These are phyloP conservation scores for Halophytophthora polymorphica DNA, from an alignment of 352 stramenopile genomes.

Conservation along the genomic window DNA sequence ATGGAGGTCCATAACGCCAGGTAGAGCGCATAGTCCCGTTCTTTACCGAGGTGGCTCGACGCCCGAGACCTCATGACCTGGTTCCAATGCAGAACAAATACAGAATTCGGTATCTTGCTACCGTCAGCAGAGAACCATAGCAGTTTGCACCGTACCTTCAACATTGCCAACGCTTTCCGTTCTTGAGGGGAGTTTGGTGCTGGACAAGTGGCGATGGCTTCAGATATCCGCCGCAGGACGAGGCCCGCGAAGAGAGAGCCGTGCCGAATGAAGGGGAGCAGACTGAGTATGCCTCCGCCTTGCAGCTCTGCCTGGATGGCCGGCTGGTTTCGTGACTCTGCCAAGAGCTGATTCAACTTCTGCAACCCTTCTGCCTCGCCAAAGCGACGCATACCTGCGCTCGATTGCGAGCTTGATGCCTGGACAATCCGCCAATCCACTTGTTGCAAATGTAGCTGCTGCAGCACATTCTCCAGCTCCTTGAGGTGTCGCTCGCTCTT, in stretches of 20 bases:
- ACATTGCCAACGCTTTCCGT: conserved; percentile 54
- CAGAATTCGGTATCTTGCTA: neutral
- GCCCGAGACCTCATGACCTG: conserved; percentile 71
- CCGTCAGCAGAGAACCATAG: neutral
- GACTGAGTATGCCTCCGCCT: conserved; percentile 58
- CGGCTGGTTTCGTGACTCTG: conserved; percentile 33
- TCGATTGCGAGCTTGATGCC: conserved; percentile 36
- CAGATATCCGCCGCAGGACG: conserved; percentile 42
- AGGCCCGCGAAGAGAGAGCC: conserved; percentile 56
- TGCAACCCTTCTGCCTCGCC: conserved; percentile 49
- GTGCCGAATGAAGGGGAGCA: conserved; percentile 77
- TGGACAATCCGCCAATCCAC: conserved; percentile 48
- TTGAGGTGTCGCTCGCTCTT: conserved; percentile 10
- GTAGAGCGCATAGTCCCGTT: conserved; percentile 69
- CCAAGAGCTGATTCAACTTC: conserved; percentile 48
- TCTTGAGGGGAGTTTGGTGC: conserved; percentile 36
- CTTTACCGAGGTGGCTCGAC: conserved; percentile 50
- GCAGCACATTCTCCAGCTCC: conserved; percentile 18
- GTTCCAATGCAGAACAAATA: neutral
- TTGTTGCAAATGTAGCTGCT: conserved; percentile 38
- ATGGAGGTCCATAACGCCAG: conserved; percentile 38
- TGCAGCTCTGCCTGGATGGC: conserved; percentile 68
- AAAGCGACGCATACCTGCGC: conserved; percentile 34
- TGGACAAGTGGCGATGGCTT: conserved; percentile 35
- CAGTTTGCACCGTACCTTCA: conserved; percentile 35